Conservation (phyloP, 495 filamentous ascomycete genomes). For the Penicillium nucicola region DNA sequence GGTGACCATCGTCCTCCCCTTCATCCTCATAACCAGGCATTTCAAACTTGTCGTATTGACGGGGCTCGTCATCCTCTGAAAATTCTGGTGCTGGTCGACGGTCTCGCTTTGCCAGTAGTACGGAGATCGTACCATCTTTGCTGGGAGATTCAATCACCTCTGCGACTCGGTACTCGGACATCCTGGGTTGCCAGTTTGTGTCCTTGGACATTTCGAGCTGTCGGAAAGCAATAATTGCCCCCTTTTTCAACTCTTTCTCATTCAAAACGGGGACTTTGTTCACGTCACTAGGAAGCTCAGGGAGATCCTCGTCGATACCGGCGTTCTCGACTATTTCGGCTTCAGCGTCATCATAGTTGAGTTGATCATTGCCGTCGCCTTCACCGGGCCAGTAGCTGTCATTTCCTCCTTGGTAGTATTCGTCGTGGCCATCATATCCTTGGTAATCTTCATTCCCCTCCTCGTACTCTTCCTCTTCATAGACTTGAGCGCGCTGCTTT, state of each 20-base stretch:
- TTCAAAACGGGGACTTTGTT: conserved; percentile 51
- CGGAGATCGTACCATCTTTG: conserved; percentile 46
- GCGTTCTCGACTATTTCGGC: conserved; percentile 16
- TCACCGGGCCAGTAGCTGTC: conserved; percentile 14
- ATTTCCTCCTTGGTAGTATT: conserved; percentile 1
- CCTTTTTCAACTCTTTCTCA: conserved; percentile 50
- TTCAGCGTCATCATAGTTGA: conserved; percentile 54
- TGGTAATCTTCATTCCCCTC: conserved; percentile 12
- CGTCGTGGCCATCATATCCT: conserved; percentile 4
- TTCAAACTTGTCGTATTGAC: conserved; percentile 63
- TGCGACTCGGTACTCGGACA: conserved; percentile 66
- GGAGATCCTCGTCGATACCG: conserved; percentile 54
- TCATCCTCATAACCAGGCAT: conserved; percentile 58
- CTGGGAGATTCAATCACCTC: conserved; percentile 50
- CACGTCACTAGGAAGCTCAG: conserved; percentile 62
- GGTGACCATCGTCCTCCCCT: conserved; percentile 51
- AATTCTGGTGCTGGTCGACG: conserved; percentile 45
- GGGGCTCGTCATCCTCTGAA: conserved; percentile 51
- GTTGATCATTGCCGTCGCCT: conserved; percentile 34
- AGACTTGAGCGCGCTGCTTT: conserved; percentile 50
- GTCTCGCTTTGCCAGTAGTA: conserved; percentile 71
- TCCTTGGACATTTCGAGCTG: conserved; percentile 68
- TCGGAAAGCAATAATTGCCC: conserved; percentile 78
- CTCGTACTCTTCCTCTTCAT: conserved; percentile 34
- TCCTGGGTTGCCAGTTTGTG: conserved; percentile 73